Base-by-base conservation (phyloP, 176 grass and related monocot species). In the Tuctoria greenei region DNA sequence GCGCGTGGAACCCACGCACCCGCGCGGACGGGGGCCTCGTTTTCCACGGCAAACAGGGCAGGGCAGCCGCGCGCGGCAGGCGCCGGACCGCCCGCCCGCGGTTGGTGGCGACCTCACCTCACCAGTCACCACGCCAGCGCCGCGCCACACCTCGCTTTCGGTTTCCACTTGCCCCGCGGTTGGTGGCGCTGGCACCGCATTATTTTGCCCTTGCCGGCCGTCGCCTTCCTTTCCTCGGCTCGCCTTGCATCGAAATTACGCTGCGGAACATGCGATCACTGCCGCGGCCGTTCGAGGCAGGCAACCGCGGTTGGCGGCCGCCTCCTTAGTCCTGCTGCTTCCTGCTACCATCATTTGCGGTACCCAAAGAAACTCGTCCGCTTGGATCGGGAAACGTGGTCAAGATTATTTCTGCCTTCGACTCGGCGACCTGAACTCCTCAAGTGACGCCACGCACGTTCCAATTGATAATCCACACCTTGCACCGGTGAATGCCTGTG, bases 91-190 rank as follows among this genome's bases (percentile, higher is more conserved):
- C n/a, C n/a, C n/a, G 16, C 9, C 74, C 49, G 64, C 38, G 61
- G 79, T 43, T 74, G 71, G 64, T 83, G 72, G 71, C 73, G 71
- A 74, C 69, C 36, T 35, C 63, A 0, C 3, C 9, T 21, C 7
- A 1, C 65, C 52, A n/a, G 9, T 51, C 24, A 17, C 21, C 12
- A 1, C 65, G 5, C 45, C 0, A 46, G 16, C 46, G 31, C 16
- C 18, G 3, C 42, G 0, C 23, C 79, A 21, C 14, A 6, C 35
- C 61, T 8, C 47, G 36, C 59, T 82, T 56, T 82, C 60, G 62
- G 49, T 17, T 37, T 74, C 80, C 80, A 66, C 61, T 36, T 75
- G 61, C 34, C 39, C 50, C 51, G 72, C 81, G 72, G 81, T 67
- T 74, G 80, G 69, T 82, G 79, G 45, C 41, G n/a, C 20, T 82